Conservation (phyloP, 2,329 filamentous ascomycete species). For the Colletotrichum sp. region DNA sequence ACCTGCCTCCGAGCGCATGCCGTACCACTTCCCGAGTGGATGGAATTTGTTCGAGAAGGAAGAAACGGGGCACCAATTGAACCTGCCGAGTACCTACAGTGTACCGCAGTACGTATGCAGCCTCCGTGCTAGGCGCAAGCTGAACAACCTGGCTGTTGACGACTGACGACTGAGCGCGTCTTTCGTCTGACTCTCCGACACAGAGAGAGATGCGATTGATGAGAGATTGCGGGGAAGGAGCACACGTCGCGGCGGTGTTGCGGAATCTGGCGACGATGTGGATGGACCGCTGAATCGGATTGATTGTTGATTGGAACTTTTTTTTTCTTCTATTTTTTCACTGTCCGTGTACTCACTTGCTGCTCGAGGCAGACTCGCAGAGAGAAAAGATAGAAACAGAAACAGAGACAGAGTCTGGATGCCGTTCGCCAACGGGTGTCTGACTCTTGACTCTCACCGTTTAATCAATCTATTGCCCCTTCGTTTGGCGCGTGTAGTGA, state of each 20-base stretch:
- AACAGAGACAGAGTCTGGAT: not conserved
- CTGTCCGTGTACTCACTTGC: not conserved
- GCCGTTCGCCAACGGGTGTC: not conserved
- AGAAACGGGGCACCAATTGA: slow-evolving; percentile 8
- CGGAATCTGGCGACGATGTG: not conserved
- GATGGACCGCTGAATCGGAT: slow-evolving; percentile 1
- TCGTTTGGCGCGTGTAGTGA: not conserved
- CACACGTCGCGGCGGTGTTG: not conserved
- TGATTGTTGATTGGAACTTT: not conserved
- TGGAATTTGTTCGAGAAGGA: slow-evolving; percentile 17
- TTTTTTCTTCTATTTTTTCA: not conserved
- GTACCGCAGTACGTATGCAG: not conserved
- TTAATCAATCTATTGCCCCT: slow-evolving; percentile 6
- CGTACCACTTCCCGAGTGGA: not conserved
- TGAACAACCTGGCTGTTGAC: not conserved
- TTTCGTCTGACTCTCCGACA: not conserved
- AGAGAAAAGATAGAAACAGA: not conserved
- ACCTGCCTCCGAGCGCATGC: not conserved
- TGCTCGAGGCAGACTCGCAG: not conserved
- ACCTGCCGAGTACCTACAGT: not conserved
- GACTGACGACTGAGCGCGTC: not conserved
- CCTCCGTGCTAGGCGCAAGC: not conserved
- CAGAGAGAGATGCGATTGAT: not conserved
- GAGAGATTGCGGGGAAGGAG: slow-evolving; percentile 15
- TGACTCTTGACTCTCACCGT: slow-evolving; percentile 15